Evolutionary conservation across 805 yeast genomes (phyloP).

Genomic region (Candida anglica): DNA sequence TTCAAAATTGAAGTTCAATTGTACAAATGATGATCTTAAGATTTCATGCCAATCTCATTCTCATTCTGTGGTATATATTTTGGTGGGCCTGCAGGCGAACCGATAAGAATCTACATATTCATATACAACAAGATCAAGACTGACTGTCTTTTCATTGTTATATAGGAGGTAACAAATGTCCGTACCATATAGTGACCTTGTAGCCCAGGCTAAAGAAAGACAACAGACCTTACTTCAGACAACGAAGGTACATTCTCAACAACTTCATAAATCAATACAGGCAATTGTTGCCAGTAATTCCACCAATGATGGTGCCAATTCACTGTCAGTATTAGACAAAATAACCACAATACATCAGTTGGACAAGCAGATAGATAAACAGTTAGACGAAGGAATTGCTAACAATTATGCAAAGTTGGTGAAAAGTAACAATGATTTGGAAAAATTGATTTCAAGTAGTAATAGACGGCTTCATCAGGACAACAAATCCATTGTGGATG

Average conservation of each 20-base stretch:
- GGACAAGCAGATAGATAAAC: conserved; percentile 33
- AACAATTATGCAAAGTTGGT: conserved; percentile 23
- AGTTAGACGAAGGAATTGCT: conserved; percentile 30
- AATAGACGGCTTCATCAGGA: conserved; percentile 1
- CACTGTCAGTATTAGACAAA: conserved; percentile 24
- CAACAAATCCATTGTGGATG: conserved; percentile 3
- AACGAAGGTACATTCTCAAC: conserved; percentile 22
- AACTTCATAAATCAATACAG: conserved; percentile 18
- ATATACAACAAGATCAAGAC: too few relatives aligned
- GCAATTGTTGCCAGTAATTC: conserved; percentile 25
- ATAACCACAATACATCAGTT: conserved; percentile 38
- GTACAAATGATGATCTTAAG: too few relatives aligned
- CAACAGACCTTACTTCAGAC: conserved; percentile 24
- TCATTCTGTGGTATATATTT: too few relatives aligned
- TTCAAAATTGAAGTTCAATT: too few relatives aligned
- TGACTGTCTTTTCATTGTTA: too few relatives aligned
- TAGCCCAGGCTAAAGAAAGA: conserved; percentile 29
- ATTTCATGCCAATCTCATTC: too few relatives aligned
- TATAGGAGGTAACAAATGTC: too few relatives aligned
- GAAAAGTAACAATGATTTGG: conserved; percentile 18
- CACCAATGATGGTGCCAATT: conserved; percentile 7
- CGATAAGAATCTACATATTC: too few relatives aligned
- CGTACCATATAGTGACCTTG: conserved; percentile 23
- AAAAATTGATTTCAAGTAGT: conserved; percentile 13
- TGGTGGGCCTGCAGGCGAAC: too few relatives aligned